Percentiles rank a stretch among this genome's conserved stretches.
These are phyloP conservation scores for Fragilaria radians DNA, from an alignment of 108 stramenopile species.

Conservation along the genomic window DNA sequence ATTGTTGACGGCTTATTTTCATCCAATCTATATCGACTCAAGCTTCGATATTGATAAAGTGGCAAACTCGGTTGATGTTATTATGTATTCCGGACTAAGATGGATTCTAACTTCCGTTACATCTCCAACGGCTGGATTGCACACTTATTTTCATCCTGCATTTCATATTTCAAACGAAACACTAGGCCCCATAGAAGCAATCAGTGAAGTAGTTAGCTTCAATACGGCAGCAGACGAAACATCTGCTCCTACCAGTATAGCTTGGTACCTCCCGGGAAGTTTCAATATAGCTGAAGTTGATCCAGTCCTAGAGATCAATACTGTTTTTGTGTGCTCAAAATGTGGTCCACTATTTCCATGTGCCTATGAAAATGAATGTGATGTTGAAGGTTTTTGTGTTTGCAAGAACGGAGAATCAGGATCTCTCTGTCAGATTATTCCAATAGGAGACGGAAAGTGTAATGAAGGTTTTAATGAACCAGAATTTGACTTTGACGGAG, in stretches of 20 bases:
- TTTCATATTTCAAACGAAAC: not conserved
- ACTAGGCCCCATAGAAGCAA: not conserved
- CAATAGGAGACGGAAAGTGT: constrained; percentile 34
- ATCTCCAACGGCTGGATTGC: not conserved
- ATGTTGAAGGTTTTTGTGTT: not conserved
- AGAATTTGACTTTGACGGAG: constrained; percentile 33
- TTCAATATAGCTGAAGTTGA: not conserved
- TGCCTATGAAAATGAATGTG: not conserved
- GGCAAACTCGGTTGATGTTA: not conserved
- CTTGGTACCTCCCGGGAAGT: not conserved
- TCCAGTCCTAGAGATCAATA: not conserved
- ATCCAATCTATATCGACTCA: not conserved
- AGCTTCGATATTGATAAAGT: not conserved
- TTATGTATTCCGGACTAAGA: not conserved
- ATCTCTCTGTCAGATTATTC: constrained; percentile 6
- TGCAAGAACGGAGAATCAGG: constrained; percentile 5
- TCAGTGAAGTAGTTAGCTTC: not conserved
- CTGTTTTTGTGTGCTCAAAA: not conserved
- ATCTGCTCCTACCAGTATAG: not conserved
- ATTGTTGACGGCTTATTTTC: not conserved
- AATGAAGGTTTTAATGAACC: constrained; percentile 24
- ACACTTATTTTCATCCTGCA: not conserved
- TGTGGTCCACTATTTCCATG: not conserved
- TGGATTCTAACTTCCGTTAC: not conserved
- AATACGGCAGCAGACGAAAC: not conserved